Percentiles rank a stretch among this genome's conserved stretches.
phyloP scores from a whole-genome alignment of 2,329 filamentous ascomycete genomes.

The Juglanconis juglandina region DNA sequence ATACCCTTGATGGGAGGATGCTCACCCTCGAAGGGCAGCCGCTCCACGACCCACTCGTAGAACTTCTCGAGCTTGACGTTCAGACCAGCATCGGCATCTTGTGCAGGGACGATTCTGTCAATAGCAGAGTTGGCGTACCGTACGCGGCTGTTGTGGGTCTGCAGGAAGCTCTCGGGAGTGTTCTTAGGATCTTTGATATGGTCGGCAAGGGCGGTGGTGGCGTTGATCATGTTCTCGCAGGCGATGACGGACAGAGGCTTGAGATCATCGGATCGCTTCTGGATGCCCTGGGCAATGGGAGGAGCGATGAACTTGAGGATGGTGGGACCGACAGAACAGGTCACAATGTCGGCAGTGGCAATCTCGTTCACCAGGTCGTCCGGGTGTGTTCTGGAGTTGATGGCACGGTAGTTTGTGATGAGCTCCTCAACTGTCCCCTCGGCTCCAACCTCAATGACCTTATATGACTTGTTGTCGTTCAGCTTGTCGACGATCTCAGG shows the following conservation, averaged over 20 bases:
- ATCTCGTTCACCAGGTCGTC: slow-evolving; percentile 80
- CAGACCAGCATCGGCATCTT: slow-evolving; percentile 74
- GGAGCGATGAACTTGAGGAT: slow-evolving; percentile 95
- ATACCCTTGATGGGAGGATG: slow-evolving; percentile 79
- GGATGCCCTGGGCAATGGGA: slow-evolving; percentile 90
- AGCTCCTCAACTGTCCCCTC: slow-evolving; percentile 76
- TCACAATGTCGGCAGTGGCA: slow-evolving; percentile 82
- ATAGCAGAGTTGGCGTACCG: slow-evolving; percentile 97
- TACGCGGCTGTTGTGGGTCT: slow-evolving; percentile 68
- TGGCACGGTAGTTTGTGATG: slow-evolving; percentile 93
- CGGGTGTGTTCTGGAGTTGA: slow-evolving; percentile 89
- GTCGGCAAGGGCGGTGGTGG: slow-evolving; percentile 80
- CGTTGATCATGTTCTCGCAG: slow-evolving; percentile 96
- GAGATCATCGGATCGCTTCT: slow-evolving; percentile 61
- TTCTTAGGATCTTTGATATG: slow-evolving; percentile 75
- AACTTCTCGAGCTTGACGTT: slow-evolving; percentile 97
- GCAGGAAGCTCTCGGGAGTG: slow-evolving; percentile 64
- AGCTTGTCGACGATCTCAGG: slow-evolving; percentile 76
- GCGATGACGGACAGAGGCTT: slow-evolving; percentile 87
- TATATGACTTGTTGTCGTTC: slow-evolving; percentile 73
- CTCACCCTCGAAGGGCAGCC: slow-evolving; percentile 73
- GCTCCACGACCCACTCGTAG: slow-evolving; percentile 97
- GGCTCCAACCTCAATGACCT: slow-evolving; percentile 86
- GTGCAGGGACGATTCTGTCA: slow-evolving; percentile 94
- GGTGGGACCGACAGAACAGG: slow-evolving; percentile 94